These are phyloP conservation scores for grape (Vitis vinifera) DNA, from an alignment of 164 flowering plant genomes.

Conservation along the genomic window DNA sequence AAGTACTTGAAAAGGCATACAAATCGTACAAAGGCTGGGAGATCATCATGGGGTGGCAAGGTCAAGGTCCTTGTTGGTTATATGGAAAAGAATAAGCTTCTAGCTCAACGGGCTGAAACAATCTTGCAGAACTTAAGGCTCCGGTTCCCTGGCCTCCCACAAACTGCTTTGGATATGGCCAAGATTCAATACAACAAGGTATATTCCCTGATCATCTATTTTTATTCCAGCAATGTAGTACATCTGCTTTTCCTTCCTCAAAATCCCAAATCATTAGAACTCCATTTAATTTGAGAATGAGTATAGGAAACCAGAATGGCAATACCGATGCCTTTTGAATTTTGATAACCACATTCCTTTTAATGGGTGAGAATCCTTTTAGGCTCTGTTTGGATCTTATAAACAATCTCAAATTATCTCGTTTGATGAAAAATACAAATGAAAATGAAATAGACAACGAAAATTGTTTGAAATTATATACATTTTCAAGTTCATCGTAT, in stretches of 20 bases:
- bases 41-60: conserved; percentile 60
- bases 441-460: too few species aligned
- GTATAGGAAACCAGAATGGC: not conserved
- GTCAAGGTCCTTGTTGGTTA: conserved; percentile 59
- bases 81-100: conserved; percentile 38
- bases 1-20: conserved; percentile 36
- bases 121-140: conserved; percentile 54
- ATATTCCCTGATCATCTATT: not conserved
- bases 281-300: not conserved
- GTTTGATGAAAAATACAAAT: too few species aligned
- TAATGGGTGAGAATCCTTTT: not conserved
- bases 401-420: too few species aligned
- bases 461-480: too few species aligned
- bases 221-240: not conserved
- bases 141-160: conserved; percentile 79
- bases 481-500: too few species aligned
- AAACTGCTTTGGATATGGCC: conserved; percentile 68
- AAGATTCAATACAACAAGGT: conserved; percentile 88
- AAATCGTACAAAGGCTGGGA: conserved; percentile 25
- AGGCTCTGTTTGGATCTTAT: too few species aligned
- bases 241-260: too few species aligned
- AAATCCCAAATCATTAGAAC: not conserved
- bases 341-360: not conserved
- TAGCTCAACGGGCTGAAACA: conserved; percentile 66
- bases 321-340: not conserved